phyloP scores from a whole-genome alignment of 768 basidiomycete genomes.

The Russula earlei region DNA sequence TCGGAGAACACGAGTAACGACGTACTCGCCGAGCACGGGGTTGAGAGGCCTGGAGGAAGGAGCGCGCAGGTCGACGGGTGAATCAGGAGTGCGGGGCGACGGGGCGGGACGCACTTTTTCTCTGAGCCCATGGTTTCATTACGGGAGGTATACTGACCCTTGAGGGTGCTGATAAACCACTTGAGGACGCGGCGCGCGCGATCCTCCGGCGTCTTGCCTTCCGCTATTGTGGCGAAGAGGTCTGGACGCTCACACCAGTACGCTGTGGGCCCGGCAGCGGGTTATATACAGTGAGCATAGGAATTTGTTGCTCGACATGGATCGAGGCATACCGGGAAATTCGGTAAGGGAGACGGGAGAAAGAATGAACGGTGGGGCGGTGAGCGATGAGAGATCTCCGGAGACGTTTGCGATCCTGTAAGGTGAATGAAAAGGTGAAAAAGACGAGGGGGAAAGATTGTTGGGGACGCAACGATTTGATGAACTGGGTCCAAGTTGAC shows the following conservation, averaged over 20 bases:
- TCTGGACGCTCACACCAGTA: constrained; percentile 97
- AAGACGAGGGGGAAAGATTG: neutral
- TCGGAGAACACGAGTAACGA: constrained; percentile 18
- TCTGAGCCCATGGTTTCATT: constrained; percentile 96
- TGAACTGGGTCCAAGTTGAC: constrained; percentile 80
- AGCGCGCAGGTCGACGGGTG: neutral
- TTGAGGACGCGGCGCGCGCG: constrained; percentile 72
- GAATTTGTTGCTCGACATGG: too few species aligned
- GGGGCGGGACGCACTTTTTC: constrained; percentile 65
- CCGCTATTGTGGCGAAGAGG: constrained; percentile 79
- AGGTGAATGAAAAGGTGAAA: constrained; percentile 7
- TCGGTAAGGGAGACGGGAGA: constrained; percentile 87
- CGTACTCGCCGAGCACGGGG: constrained; percentile 87
- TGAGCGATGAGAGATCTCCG: constrained; percentile 77
- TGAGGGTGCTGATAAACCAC: constrained; percentile 96
- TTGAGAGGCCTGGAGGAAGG: constrained; percentile 66
- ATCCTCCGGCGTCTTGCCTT: constrained; percentile 63
- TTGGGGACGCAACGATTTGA: constrained; percentile 64
- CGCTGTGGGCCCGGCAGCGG: constrained; percentile 35
- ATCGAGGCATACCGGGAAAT: constrained; percentile 58
- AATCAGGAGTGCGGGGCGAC: neutral
- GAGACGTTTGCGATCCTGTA: constrained; percentile 74
- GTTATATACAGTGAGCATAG: neutral
- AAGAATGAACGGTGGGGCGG: constrained; percentile 86
- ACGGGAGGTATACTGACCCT: constrained; percentile 89